A percentile compares a stretch with the other conserved stretches of the same genome.
Conservation (phyloP, 2,329 filamentous ascomycete species). For the Fusarium protoensiforme region DNA sequence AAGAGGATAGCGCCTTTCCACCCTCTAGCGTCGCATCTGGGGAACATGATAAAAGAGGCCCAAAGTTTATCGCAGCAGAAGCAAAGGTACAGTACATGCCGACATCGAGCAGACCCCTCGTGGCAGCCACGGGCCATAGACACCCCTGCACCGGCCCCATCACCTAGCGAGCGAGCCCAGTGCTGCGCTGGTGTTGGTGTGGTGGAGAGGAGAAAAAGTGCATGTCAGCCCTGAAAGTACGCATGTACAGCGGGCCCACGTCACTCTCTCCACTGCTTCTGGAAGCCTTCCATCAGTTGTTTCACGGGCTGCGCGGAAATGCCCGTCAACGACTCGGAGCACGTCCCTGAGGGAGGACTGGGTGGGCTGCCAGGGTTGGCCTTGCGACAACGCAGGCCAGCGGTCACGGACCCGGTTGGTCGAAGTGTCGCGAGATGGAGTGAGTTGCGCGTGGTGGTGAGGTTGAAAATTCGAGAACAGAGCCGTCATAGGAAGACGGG, state of each 20-base stretch:
- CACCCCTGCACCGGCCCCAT: conserved; percentile 36
- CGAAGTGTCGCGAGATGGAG: conserved; percentile 24
- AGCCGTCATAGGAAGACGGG: background rate
- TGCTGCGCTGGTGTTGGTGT: conserved; percentile 12
- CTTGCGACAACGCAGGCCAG: conserved; percentile 28
- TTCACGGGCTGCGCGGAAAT: conserved; percentile 36
- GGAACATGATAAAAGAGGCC: conserved; percentile 22
- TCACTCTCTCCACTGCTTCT: conserved; percentile 42
- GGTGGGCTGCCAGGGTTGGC: conserved; percentile 27
- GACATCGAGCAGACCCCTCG: conserved; percentile 35
- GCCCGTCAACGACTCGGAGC: conserved; percentile 37
- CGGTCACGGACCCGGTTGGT: conserved; percentile 35
- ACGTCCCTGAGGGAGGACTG: conserved; percentile 20
- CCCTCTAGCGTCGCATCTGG: conserved; percentile 33
- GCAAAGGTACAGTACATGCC: conserved; percentile 35
- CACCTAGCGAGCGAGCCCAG: background rate
- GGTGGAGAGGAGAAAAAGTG: conserved; percentile 14
- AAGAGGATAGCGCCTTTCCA: conserved; percentile 5
- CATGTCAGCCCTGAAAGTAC: conserved; percentile 36
- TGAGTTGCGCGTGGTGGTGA: conserved; percentile 1
- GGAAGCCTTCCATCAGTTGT: conserved; percentile 44
- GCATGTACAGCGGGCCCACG: conserved; percentile 18
- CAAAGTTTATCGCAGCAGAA: conserved; percentile 38
- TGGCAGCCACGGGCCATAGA: conserved; percentile 43
- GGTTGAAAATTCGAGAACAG: background rate